These are phyloP conservation scores for Lipomyces spencermartinsiae DNA, from an alignment of 805 yeast genomes.

Conservation along the genomic window DNA sequence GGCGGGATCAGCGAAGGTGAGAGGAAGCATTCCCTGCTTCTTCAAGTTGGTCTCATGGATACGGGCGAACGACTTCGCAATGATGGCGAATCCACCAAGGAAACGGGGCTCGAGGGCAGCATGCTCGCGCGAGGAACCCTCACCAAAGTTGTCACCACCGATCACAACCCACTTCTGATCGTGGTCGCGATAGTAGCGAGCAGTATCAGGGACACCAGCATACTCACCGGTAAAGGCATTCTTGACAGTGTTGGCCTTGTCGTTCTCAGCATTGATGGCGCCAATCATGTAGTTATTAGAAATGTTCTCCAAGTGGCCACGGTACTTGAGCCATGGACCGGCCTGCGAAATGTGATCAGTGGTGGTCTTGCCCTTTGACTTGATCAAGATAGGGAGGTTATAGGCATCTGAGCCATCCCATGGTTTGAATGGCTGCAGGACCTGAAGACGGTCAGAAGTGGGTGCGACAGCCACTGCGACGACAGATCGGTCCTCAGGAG, in stretches of 20 bases:
- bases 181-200: slow-evolving; percentile 93
- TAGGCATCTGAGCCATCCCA: slow-evolving; percentile 84
- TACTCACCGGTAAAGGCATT: slow-evolving; percentile 77
- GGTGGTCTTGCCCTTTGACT: slow-evolving; percentile 97
- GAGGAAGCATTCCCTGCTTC: slow-evolving; percentile 97
- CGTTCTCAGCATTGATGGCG: slow-evolving; percentile 95
- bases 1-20: slow-evolving; percentile 85
- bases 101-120: slow-evolving; percentile 96
- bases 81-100: slow-evolving; percentile 85
- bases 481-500: slow-evolving; percentile 62
- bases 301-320: slow-evolving; percentile 96
- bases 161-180: slow-evolving; percentile 89
- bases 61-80: slow-evolving; percentile 96
- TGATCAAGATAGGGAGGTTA: slow-evolving; percentile 73
- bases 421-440: slow-evolving; percentile 83
- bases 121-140: slow-evolving; percentile 99
- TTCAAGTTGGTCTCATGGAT: slow-evolving; percentile 97
- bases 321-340: slow-evolving; percentile 97
- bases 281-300: slow-evolving; percentile 95
- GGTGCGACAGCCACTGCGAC: slow-evolving; percentile 75
- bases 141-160: slow-evolving; percentile 98
- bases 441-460: slow-evolving; percentile 87
- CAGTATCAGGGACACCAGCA: slow-evolving; percentile 80
- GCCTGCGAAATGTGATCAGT: slow-evolving; percentile 99
- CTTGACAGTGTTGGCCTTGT: slow-evolving; percentile 88